phyloP scores from a whole-genome alignment of 1,284 basidiomycete species.

The Pulveroboletus sp. region DNA sequence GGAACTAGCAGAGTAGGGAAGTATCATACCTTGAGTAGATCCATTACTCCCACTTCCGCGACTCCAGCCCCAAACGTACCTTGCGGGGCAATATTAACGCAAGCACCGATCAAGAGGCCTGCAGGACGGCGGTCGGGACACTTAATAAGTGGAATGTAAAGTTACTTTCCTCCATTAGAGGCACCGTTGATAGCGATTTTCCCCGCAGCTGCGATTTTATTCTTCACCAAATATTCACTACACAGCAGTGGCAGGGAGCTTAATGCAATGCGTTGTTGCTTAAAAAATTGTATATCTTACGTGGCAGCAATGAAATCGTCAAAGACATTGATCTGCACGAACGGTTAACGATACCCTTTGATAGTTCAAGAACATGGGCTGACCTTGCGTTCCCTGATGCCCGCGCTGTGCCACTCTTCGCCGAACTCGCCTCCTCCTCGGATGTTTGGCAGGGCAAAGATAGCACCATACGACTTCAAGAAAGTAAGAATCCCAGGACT shows the following conservation, averaged over 20 bases:
- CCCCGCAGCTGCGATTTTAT: slow-evolving; percentile 69
- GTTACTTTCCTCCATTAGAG: slow-evolving; percentile 68
- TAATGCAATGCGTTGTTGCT: neutral
- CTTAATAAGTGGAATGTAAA: neutral
- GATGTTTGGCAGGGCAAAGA: slow-evolving; percentile 76
- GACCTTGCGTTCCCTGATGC: slow-evolving; percentile 70
- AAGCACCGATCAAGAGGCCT: slow-evolving; percentile 80
- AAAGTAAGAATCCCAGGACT: slow-evolving; percentile 75
- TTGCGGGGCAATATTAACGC: slow-evolving; percentile 76
- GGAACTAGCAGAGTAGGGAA: neutral
- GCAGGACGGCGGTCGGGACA: slow-evolving; percentile 13
- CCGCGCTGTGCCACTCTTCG: slow-evolving; percentile 79
- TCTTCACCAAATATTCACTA: slow-evolving; percentile 71
- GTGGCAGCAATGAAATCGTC: slow-evolving; percentile 82
- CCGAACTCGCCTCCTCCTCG: slow-evolving; percentile 87
- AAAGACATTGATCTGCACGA: slow-evolving; percentile 66
- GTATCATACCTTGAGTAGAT: slow-evolving; percentile 68
- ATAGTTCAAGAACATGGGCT: slow-evolving; percentile 14
- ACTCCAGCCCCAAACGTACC: slow-evolving; percentile 80
- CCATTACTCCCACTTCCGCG: slow-evolving; percentile 80
- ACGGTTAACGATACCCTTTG: neutral
- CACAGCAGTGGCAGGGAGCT: neutral
- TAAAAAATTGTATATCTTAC: slow-evolving; percentile 42
- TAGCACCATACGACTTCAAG: slow-evolving; percentile 70
- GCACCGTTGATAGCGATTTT: slow-evolving; percentile 80